Conservation (phyloP, 2,329 filamentous ascomycete species). For the Neonectria coccinea region DNA sequence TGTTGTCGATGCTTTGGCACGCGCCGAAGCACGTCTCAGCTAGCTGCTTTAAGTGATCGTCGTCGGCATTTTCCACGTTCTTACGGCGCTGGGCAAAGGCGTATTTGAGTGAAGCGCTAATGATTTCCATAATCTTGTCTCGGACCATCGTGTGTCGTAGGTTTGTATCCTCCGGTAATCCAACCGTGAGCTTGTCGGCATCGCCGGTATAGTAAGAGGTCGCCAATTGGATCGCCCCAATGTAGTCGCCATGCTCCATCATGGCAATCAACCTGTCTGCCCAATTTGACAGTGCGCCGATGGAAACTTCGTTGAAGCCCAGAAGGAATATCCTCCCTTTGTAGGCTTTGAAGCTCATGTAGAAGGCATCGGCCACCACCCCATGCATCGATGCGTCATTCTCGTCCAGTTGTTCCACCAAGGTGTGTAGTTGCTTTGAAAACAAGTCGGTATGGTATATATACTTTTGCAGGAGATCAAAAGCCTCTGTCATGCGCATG, state of each 20-base stretch:
- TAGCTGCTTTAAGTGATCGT: constrained; percentile 78
- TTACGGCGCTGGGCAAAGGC: constrained; percentile 78
- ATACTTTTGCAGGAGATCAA: constrained; percentile 90
- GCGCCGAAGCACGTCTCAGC: constrained; percentile 86
- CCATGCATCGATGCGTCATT: constrained; percentile 92
- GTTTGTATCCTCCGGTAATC: constrained; percentile 84
- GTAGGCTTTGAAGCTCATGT: constrained; percentile 97
- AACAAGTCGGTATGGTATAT: constrained; percentile 94
- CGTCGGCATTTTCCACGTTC: constrained; percentile 58
- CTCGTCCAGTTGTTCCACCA: constrained; percentile 91
- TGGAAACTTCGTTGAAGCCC: constrained; percentile 92
- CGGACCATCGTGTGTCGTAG: constrained; percentile 84
- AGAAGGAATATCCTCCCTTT: constrained; percentile 93
- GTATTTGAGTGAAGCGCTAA: constrained; percentile 90
- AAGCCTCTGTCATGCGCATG: constrained; percentile 92
- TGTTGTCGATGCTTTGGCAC: constrained; percentile 80
- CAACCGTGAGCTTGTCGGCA: constrained; percentile 93
- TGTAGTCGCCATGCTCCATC: constrained; percentile 97
- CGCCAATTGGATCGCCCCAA: constrained; percentile 89
- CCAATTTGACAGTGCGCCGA: constrained; percentile 96
- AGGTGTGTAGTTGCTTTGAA: constrained; percentile 82
- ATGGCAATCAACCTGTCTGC: constrained; percentile 91
- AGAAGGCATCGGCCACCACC: constrained; percentile 95
- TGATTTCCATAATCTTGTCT: constrained; percentile 92
- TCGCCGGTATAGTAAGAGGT: constrained; percentile 93